Evolutionary conservation across 2,329 filamentous ascomycete species (phyloP), one percentile per base, ranked within the genome.

Genomic region (Mycosphaerella sp.): DNA sequence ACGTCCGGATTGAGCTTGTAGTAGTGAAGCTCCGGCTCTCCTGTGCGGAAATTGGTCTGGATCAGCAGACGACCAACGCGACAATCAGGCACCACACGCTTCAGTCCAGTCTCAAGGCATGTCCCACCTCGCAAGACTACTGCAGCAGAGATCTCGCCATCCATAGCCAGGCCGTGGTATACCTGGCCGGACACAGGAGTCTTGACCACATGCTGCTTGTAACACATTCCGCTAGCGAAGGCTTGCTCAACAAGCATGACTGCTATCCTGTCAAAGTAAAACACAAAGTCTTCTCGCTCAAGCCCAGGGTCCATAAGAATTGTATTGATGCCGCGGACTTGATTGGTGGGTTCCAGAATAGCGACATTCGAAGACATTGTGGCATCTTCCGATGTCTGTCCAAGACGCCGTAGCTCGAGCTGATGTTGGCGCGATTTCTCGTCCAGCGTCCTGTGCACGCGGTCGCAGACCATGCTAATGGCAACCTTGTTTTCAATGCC

Each of bases 401-500:
- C 89, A 0, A 97, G 79, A 54, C 83, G 84, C 49, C 82, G 82
- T 14, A 98, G 80, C 32, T 89, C 88, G 54, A 84, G 82, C 55
- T 89, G 86, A 68, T 97, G 93, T 62, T 85, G 80, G 45, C 80
- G 80, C 1, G 91, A 96, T 70, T 97, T 97, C 59, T 90, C 83
- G 40, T 89, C 76, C 4, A 98, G 79, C 57, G 89, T 95, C 61
- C 87, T 86, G 68, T 91, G 85, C 58, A 97, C 92, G 66, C 95
- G 93, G 64, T 95, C 90, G 34, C 89, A 87, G 53, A 98, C 89
- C 88, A 97, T 96, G 53, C 63, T 78, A 68, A 98, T 95, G 4
- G 93, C 93, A 23, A 95, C 93, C 59, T 83, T 83, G 67, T 98
- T 98, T 69, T 98, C 89, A 60, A 97, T 89, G 23, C 93, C 93